Conservation (phyloP, 495 filamentous ascomycete genomes). For the Cetradonia linearis region DNA sequence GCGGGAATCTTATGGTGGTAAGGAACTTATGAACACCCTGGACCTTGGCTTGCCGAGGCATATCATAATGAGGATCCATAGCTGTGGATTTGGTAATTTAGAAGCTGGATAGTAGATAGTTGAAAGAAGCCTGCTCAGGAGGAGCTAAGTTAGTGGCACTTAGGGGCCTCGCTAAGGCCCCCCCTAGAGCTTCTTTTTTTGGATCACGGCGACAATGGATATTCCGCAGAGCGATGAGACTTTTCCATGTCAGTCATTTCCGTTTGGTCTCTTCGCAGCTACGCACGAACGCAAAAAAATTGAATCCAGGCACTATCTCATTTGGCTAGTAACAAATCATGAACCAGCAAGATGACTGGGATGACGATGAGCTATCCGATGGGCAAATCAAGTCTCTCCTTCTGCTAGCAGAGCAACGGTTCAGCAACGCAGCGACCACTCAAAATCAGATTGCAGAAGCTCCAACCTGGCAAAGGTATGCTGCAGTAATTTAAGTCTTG, state of each 20-base stretch:
- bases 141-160: too few species aligned
- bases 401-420: conserved; percentile 50
- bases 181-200: too few species aligned
- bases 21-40: too few species aligned
- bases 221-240: neutral
- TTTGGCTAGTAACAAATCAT: neutral
- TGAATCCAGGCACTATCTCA: neutral
- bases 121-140: too few species aligned
- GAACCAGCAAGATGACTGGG: conserved; percentile 21
- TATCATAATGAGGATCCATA: too few species aligned
- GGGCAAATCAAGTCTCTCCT: conserved; percentile 54
- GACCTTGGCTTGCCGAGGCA: too few species aligned
- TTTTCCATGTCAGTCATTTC: too few species aligned
- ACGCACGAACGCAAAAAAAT: neutral
- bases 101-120: too few species aligned
- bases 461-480: conserved; percentile 3
- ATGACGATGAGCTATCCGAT: conserved; percentile 46
- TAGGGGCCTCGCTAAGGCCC: too few species aligned
- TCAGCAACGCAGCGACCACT: conserved; percentile 32
- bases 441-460: neutral
- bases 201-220: too few species aligned
- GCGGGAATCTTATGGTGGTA: too few species aligned
- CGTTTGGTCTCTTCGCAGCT: neutral
- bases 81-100: too few species aligned
- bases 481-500: neutral